These are phyloP conservation scores for Hamamelis virginiana DNA, from an alignment of 164 flowering plant species.

Conservation along the genomic window DNA sequence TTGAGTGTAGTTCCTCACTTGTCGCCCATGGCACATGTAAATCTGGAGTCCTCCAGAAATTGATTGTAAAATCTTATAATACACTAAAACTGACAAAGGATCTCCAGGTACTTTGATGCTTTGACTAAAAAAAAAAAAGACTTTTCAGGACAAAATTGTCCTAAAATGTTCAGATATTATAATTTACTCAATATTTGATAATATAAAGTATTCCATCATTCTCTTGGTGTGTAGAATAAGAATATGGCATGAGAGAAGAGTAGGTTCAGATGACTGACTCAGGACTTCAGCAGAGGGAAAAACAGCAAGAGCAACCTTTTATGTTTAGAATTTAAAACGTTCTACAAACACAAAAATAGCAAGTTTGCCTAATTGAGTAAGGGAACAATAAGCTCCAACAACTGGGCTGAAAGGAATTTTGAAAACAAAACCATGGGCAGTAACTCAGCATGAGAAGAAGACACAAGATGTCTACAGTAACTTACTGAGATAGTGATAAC, in stretches of 20 bases:
- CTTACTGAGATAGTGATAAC: conserved; percentile 92
- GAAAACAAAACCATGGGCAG: not conserved
- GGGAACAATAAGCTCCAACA: not conserved
- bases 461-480: not conserved
- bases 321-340: not conserved
- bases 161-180: not conserved
- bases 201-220: too few relatives aligned
- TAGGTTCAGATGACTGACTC: too few relatives aligned
- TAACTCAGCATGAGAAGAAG: not conserved
- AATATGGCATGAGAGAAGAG: too few relatives aligned
- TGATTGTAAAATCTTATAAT: not conserved
- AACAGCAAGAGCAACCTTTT: too few relatives aligned
- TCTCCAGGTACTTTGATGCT: not conserved
- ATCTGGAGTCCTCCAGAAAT: not conserved
- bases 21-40: not conserved
- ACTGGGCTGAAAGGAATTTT: not conserved
- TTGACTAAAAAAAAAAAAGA: too few relatives aligned
- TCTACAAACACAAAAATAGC: not conserved
- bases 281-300: too few relatives aligned
- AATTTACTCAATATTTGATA: too few relatives aligned
- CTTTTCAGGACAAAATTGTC: not conserved
- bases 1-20: not conserved
- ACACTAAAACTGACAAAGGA: not conserved
- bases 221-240: too few relatives aligned
- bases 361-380: not conserved